Base-by-base conservation (phyloP, 208 protist genomes). In the Crithidia bombi region DNA sequence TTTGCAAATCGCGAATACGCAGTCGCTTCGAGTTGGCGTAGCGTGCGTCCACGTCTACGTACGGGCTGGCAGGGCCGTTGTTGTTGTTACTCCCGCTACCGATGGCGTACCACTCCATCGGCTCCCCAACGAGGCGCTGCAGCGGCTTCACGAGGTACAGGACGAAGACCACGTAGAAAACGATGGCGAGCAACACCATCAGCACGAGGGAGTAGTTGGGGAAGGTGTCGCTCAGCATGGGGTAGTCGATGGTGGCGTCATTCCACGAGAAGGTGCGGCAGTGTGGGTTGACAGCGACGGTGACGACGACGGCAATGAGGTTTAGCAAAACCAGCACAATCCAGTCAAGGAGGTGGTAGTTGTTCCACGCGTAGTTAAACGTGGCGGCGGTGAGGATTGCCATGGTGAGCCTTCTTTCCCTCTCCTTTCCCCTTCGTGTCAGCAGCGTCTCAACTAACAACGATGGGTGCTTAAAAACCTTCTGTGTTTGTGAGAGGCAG, bases 241-340 rank as follows among this genome's bases (percentile, higher is more conserved):
- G 85, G 69, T 93, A 84, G 50, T 55, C 47, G 51, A 96, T 93
- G 12, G 78, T 83, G 25, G 81, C 69, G 62, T 96, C 91, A 26
- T 69, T 64, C 88, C 91, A 96, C 14, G 79, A 69, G 36, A 96
- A 95, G 6, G 80, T 33, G 36, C 87, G 84, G 69, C 90, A 95
- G 57, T 86, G 70, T 12, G 85, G 78, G 7, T 52, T 39, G 26
- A 85, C 67, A 6, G n/a, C 21, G 25, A 46, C 21, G 0, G 49
- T 65, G 4, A 73, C 61, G 30, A 73, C 41, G 41, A 51, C 9
- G 15, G 28, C 14, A 7, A 80, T 15, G 17, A 91, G 14, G 44
- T 54, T 33, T 10, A 89, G 33, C 0, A 80, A 0, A 17, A 62
- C 6, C 0, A 75, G 56, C 10, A 86, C 33, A 15, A 81, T 39